Base-by-base conservation (phyloP, 2,329 filamentous ascomycete genomes). In the Xylaria sp. region DNA sequence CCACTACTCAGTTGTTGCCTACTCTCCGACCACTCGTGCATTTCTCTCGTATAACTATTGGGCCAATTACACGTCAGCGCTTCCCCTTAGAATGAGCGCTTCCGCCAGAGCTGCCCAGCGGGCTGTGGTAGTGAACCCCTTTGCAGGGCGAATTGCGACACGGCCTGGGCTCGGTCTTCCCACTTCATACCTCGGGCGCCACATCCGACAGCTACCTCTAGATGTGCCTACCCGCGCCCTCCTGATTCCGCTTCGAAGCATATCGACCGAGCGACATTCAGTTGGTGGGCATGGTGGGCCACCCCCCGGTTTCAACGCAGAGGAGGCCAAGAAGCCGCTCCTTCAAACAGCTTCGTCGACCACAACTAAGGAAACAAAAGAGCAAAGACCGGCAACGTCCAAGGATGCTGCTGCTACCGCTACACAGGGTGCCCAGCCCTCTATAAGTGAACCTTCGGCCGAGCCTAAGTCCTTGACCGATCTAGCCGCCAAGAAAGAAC, bases 301-400 rank as follows among this genome's bases (percentile, higher is more conserved):
- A 46, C 94, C 94, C 60, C 94, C 93, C 14, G 94, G 94, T 28
- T 97, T 97, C 82, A 94, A 95, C 75, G 83, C 91, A n/a, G 89
- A 94, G 73, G 84, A 92, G 80, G 94, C 94, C 69, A 94, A 93
- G 85, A 94, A 93, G 75, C 91, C 93, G 12, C 81, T 95, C 50
- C 79, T 87, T 2, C 86, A 87, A 72, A 86, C 89, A 58, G 71
- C 73, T 31, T 68, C 71, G 38, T 33, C 69, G 25, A 70, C 77
- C 19, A 67, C 75, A 12, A 67, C 75, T 33, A 79, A 78, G 59
- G 74, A 78, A 50, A 70, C 67, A 57, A 66, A 65, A 12, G 66
- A 74, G 45, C 69, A 76, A 40, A 76, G 75, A 60, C 57, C 77
- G 14, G 75, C 76, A 66, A 70, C 72, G n/a, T 63, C 75, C 12